Conservation (phyloP, 257 asterid species). For the Fraxinus anomala region DNA sequence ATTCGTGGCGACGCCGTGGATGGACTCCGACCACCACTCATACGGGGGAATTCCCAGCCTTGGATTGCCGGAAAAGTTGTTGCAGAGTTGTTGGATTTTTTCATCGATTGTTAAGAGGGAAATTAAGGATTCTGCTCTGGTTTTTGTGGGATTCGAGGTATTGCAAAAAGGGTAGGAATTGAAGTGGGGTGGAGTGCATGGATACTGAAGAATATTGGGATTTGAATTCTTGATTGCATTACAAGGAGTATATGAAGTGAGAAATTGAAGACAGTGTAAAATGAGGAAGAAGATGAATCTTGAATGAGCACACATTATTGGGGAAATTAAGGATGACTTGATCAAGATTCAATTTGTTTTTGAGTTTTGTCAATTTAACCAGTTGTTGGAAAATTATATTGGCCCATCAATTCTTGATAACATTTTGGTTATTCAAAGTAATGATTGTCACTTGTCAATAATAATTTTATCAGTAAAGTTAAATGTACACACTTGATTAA, state of each 20-base stretch:
- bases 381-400: too few species aligned
- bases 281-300: slow-evolving; percentile 20
- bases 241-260: background rate
- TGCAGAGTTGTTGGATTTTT: slow-evolving; percentile 67
- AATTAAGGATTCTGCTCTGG: slow-evolving; percentile 63
- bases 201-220: slow-evolving; percentile 25
- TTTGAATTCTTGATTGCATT: background rate
- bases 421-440: too few species aligned
- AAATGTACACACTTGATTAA: too few species aligned
- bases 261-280: slow-evolving; percentile 13
- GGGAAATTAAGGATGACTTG: background rate
- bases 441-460: too few species aligned
- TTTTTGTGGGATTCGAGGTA: slow-evolving; percentile 45
- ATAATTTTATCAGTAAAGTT: too few species aligned
- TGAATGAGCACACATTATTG: slow-evolving; percentile 15
- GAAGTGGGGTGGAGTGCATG: slow-evolving; percentile 63
- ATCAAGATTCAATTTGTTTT: background rate
- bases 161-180: slow-evolving; percentile 61
- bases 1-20: slow-evolving; percentile 77
- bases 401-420: too few species aligned
- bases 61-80: slow-evolving; percentile 62
- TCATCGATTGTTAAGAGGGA: slow-evolving; percentile 69
- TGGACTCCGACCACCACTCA: slow-evolving; percentile 97
- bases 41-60: slow-evolving; percentile 74
- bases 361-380: background rate